Base-by-base conservation (phyloP, 768 basidiomycete genomes). In the Podaxis sp. region DNA sequence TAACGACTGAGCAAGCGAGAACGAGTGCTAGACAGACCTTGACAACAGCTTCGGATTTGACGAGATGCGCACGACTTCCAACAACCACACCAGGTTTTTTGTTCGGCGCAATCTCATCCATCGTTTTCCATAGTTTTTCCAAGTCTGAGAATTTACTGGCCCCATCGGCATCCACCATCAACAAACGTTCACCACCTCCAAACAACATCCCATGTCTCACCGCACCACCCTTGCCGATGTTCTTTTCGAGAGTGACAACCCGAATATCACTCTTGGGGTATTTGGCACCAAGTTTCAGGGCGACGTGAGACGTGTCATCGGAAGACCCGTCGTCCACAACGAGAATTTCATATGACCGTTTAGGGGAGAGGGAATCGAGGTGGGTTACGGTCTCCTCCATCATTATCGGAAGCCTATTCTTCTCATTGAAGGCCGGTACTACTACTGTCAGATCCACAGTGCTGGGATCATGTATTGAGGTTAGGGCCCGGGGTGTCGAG, bases 161-260 rank as follows among this genome's bases (percentile, higher is more conserved):
- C 3, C 92, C 96, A 68, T 99, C 96, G 7, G 96, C 96, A 70
- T 99, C 96, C 48, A 89, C 96, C 86, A 97, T 95, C 57, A 99
- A 76, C 51, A 97, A 77, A 9, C 92, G 78, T 66, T 80, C 75
- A 6, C 96, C 96, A 3, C 92, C 82, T 7, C 87, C 83, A 69
- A 90, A 87, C 66, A 96, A 73, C 85, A 96, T 92, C 39, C 96
- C 95, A 75, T 97, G 96, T 38, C 90, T 81, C 24, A 97, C 95
- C 0, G 95, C 93, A 2, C 95, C 96, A 19, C 96, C 96, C 71
- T 99, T 99, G 1, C 95, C 95, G 17, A 90, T 76, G 70, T 99
- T 99, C 68, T 81, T 79, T 71, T 86, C 86, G 63, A 98, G 78
- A 22, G 82, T 86, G 60, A 96, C 85, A 22, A 97, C 86, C 63